Base-by-base conservation (phyloP, 805 yeast genomes). In the Maudiozyma barnettii region DNA sequence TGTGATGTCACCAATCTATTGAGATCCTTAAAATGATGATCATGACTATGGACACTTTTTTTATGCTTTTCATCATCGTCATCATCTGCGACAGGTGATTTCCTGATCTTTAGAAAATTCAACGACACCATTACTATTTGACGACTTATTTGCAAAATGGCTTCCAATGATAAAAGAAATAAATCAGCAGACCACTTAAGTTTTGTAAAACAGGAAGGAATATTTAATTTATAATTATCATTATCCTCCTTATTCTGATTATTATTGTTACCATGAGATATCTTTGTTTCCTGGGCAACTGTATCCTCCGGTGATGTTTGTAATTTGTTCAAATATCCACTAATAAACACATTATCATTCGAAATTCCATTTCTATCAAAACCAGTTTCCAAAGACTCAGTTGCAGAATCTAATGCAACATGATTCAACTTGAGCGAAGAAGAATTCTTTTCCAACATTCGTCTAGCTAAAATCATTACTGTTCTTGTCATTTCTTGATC, bases 1-100 rank as follows among this genome's bases (percentile, higher is more conserved):
- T 61, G 51, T 43, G 59, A 51, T 48, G 59, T 61, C 53, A 57
- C 56, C 49, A 47, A 52, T 30, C 48, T 52, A 29, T 60, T 58
- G 8, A 50, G 49, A 44, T 58, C 59, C 26, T 47, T 39, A 16
- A 40, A 29, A 2, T 33, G 19, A n/a, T 44, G 45, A 19, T 16
- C 31, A 22, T 30, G 40, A 16, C n/a, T 8, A 10, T 19, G 7
- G 30, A 26, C 30, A 9, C 30, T 12, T 26, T 12, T 14, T 21
- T 19, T 13, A 21, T 37, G 40, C 6, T 19, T 37, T 18, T 19
- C 20, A 37, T 13, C 12, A 35, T n/a, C 14, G 8, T 7, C 19
- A 13, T 37, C 26, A 8, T 18, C 40, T 18, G 9, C 6, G n/a
- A 14, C 19, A 8, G 36, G 10, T 33, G 5, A 14, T 36, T 36